Base-by-base conservation (phyloP, 345 rosid species). In the Theobroma cacao region DNA sequence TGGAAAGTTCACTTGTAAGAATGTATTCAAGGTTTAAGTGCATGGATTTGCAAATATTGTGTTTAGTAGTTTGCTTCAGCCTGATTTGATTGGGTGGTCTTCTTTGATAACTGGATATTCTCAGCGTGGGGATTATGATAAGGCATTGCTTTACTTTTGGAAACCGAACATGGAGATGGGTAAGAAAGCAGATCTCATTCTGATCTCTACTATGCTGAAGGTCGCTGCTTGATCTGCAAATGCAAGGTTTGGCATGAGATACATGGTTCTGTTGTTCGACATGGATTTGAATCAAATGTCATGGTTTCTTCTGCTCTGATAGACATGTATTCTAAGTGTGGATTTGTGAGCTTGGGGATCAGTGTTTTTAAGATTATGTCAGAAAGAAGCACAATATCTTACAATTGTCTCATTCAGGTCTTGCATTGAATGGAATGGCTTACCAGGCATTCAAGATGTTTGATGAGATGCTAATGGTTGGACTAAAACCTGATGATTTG, bases 311-410 rank as follows among this genome's bases (percentile, higher is more conserved):
- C 97, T 83, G 87, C 92, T 61, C 92, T 95, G 5, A 71, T 91
- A 61, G 91, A 91, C 87, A 88, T 94, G 97, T 93, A 94, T 68
- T 84, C 88, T 62, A 95, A 95, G 84, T 92, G 95, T 80, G 99
- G 98, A 41, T 72, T 81, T 74, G 28, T 92, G 80, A 82, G 67
- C 74, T 84, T 77, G 24, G 92, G 89, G 5, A 85, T 87, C 80
- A 84, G 20, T 53, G 80, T 88, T 75, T 95, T 92, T 45, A 76
- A 75, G 22, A 78, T 48, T 66, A 89, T 86, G 86, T 70, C 83
- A 1, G 82, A 85, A 65, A 82, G 82, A 59, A 91, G 86, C 75
- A 63, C 82, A 50, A 79, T 93, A 82, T 78, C 91, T 20, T 95
- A 92, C 84, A 95, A 95, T 85, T 80, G 95, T 0, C 78, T 89